A percentile compares a stretch with the other conserved stretches of the same genome.
Evolutionary conservation across 164 flowering plant species (phyloP).

Genomic region (Stephania cephalantha): DNA sequence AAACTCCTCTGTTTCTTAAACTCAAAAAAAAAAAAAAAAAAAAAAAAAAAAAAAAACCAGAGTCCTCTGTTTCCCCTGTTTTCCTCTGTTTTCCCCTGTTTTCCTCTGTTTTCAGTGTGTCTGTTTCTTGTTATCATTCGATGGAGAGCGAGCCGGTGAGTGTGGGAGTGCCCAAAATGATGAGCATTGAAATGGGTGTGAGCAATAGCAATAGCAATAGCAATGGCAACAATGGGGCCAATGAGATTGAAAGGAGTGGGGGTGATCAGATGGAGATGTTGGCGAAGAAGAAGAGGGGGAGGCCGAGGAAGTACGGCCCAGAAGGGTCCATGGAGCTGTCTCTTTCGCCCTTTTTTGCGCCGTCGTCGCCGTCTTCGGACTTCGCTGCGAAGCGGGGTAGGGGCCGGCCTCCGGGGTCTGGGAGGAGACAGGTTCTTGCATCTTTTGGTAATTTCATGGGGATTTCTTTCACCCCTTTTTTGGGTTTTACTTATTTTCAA

Average conservation of each 20-base stretch:
- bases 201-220: conserved; percentile 25
- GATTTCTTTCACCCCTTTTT: neutral
- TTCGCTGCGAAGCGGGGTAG: conserved; percentile 43
- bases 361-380: conserved; percentile 21
- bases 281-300: conserved; percentile 64
- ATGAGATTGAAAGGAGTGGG: conserved; percentile 3
- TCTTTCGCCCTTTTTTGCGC: conserved; percentile 26
- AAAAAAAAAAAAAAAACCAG: neutral
- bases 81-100: conserved; percentile 1
- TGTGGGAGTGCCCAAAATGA: conserved; percentile 18
- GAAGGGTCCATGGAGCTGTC: conserved; percentile 43
- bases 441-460: conserved; percentile 45
- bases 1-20: conserved; percentile 15
- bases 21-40: neutral
- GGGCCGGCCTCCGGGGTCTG: conserved; percentile 63
- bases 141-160: conserved; percentile 5
- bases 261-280: conserved; percentile 10
- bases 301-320: conserved; percentile 81
- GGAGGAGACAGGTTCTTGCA: conserved; percentile 53
- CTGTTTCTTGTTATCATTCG: neutral
- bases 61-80: neutral
- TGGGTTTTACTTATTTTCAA: neutral
- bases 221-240: conserved; percentile 9
- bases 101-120: neutral
- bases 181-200: conserved; percentile 24